Base-by-base conservation (phyloP, 1,284 basidiomycete species). In the Heterobasidion irregulare region DNA sequence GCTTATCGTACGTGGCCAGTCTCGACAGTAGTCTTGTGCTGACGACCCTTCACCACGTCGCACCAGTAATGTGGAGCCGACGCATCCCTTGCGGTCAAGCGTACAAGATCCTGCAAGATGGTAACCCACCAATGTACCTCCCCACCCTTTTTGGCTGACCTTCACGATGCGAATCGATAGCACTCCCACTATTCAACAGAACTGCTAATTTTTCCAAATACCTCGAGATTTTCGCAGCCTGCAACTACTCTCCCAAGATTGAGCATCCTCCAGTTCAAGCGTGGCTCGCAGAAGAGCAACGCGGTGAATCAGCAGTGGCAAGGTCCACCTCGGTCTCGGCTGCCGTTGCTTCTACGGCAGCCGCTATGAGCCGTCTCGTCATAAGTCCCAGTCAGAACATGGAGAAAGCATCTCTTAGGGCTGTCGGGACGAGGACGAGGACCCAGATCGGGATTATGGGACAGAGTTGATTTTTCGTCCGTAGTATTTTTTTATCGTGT, bases 111-210 rank as follows among this genome's bases (percentile, higher is more conserved):
- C 64, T 82, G 15, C 72, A 76, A 62, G 64, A 75, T 54, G 79
- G 80, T 77, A 56, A 54, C 64, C 26, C 61, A 57, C 45, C 35
- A 5, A 12, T 38, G 19, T 34, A 48, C 1, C 9, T 32, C 12
- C 49, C 8, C 36, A 35, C 32, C 10, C 19, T 33, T 15, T 45
- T 49, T 41, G 45, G 49, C 38, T 34, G 38, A 47, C 52, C 36
- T 16, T 47, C 33, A 34, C 12, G 54, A 51, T 54, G 35, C 12
- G 15, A 3, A 16, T 53, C 33, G 49, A 6, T 50, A 83, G 82
- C 72, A 9, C 70, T 83, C 10, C 82, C 82, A 8, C 68, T 84
- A 4, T 84, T 82, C 63, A 75, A 79, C 57, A 71, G 75, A 8
- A 81, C 79, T 0, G 62, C 66, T 12, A 69, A 70, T 45, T 82